Evolutionary conservation across 2,329 filamentous ascomycete genomes (phyloP).

Genomic region (Penicillium griseofulvum): DNA sequence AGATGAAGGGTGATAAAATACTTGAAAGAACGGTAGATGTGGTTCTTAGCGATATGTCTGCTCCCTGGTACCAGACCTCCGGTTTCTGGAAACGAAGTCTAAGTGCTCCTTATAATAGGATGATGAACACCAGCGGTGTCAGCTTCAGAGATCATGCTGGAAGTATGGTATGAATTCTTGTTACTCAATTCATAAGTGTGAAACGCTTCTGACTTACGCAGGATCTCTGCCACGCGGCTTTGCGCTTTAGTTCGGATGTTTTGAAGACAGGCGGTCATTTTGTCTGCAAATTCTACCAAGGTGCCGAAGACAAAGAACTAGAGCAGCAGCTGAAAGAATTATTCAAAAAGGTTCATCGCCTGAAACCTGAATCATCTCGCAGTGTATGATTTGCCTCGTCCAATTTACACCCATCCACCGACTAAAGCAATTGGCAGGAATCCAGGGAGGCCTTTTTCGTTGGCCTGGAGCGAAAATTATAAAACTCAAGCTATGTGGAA

Average conservation of each 20-base stretch:
- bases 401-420: not conserved
- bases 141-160: constrained; percentile 82
- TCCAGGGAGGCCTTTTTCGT: constrained; percentile 87
- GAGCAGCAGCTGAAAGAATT: constrained; percentile 71
- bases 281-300: constrained; percentile 97
- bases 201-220: constrained; percentile 39
- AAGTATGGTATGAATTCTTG: constrained; percentile 72
- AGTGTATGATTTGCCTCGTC: constrained; percentile 54
- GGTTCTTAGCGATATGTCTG: constrained; percentile 98
- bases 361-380: constrained; percentile 89
- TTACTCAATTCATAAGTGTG: not conserved
- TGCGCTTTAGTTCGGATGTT: constrained; percentile 81
- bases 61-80: constrained; percentile 80
- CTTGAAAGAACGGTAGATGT: constrained; percentile 72
- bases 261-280: constrained; percentile 82
- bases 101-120: constrained; percentile 94
- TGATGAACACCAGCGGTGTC: constrained; percentile 98
- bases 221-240: constrained; percentile 85
- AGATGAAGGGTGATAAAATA: not conserved
- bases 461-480: constrained; percentile 65
- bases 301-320: constrained; percentile 75
- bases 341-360: constrained; percentile 76
- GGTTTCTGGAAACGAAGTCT: constrained; percentile 82
- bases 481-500: constrained; percentile 34
- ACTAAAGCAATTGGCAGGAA: constrained; percentile 53